Percentiles rank a stretch among this genome's conserved stretches.
These are phyloP conservation scores for Phoma sp. DNA, from an alignment of 2,329 filamentous ascomycete species.

Conservation along the genomic window DNA sequence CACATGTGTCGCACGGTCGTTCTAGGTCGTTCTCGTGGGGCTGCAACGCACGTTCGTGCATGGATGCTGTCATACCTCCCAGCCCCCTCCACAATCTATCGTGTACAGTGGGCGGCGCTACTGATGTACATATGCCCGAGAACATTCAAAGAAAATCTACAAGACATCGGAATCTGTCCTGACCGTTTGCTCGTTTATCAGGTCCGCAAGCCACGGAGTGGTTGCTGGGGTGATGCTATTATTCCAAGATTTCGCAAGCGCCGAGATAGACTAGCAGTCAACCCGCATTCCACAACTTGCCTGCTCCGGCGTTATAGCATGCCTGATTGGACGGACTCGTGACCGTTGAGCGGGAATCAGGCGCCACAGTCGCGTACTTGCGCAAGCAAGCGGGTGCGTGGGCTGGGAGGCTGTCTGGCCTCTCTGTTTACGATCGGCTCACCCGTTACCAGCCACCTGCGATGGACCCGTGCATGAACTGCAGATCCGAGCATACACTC, in stretches of 20 bases:
- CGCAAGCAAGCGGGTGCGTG: conserved; percentile 25
- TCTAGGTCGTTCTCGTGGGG: background rate
- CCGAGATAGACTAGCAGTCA: conserved; percentile 14
- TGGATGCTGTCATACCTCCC: conserved; percentile 6
- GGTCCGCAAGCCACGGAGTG: conserved; percentile 5
- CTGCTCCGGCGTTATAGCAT: conserved; percentile 1
- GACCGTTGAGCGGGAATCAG: conserved; percentile 19
- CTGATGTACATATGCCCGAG: too few species aligned
- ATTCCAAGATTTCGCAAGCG: conserved; percentile 19
- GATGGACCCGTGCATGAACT: conserved; percentile 41
- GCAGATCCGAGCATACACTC: conserved; percentile 35
- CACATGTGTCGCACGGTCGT: background rate
- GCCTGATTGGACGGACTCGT: conserved; percentile 22
- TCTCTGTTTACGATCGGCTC: conserved; percentile 41
- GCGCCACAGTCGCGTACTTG: conserved; percentile 22
- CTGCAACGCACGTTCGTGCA: conserved; percentile 6
- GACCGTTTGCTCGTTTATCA: background rate
- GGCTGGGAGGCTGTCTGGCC: conserved; percentile 25
- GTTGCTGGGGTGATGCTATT: conserved; percentile 18
- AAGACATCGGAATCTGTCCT: background rate
- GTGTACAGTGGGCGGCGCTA: too few species aligned
- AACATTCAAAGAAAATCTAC: too few species aligned
- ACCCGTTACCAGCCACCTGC: conserved; percentile 33
- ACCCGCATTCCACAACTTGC: conserved; percentile 22
- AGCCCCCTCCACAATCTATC: conserved; percentile 4